Base-by-base conservation (phyloP, 31 red algal species). In the Endocladia muricata region DNA sequence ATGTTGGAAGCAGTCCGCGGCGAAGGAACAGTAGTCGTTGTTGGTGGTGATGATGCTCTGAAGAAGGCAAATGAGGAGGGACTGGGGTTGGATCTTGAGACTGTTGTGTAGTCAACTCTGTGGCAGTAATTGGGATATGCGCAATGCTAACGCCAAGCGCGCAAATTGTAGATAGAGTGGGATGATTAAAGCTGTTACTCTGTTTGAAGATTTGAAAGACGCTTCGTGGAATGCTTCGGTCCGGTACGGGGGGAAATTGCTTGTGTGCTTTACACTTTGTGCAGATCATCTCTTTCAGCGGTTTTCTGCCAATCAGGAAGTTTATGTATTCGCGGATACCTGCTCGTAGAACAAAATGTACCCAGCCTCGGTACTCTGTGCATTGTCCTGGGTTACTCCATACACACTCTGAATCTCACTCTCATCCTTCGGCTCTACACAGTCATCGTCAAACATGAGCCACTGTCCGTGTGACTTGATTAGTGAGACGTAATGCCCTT, bases 361-460 rank as follows among this genome's bases (percentile, higher is more conserved):
- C 21, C 96, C 96, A 4, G 91, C 82, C 41, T 98, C 96, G 0
- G 91, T 92, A 38, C 82, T 89, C 56, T 85, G 77, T 30, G 64
- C 57, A 60, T 55, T 80, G 61, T 91, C 88, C 62, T 92, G 81
- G 21, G 88, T 87, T 55, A 88, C 75, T 29, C 96, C 96, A 65
- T 91, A 98, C 9, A 98, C 96, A 39, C 77, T 88, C 55, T 98
- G 91, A 77, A 98, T 90, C 62, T 94, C 91, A 41, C 64, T 78
- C 66, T 98, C 96, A 48, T 98, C 96, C 61, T 94, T 94, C 5
- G 86, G 73, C 79, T 98, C 96, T 26, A 98, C 96, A 32, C 79
- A 84, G 48, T 98, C 96, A 74, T 98, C 96, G 77, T 98, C 96
- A 72, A 94, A 98, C 72, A 98, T 74, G 55, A 98, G 61, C 96